Evolutionary conservation across 768 basidiomycete genomes (phyloP), one percentile per base, ranked within the genome.

Genomic region (Clavaria fumosa): DNA sequence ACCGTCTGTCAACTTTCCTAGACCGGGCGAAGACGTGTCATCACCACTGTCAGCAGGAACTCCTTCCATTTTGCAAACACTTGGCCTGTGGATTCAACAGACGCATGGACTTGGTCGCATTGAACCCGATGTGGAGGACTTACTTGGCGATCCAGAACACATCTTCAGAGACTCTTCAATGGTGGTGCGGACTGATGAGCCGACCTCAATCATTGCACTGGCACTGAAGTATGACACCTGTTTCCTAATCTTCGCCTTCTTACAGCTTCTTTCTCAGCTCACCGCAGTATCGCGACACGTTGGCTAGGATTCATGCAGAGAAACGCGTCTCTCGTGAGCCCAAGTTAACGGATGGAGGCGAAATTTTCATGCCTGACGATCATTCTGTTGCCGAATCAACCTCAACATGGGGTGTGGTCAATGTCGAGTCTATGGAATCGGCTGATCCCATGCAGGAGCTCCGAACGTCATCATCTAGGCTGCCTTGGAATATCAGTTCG

Each of bases 191-290:
- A 89, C 89, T 14, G 90, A 96, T 53, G 95, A 99, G 51, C 95
- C 93, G 2, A 95, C 91, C 0, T 96, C 93, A 12, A 95, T 97
- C 50, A 90, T 97, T 45, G 91, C 95, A 5, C 75, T 96, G 40
- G 86, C 89, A 4, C 59, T 99, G 34, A 85, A 81, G 86, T 88
- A 49, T 49, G 26, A 28, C 14, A 28, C 26, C 26, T 57, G 4
- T 23, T 17, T n/a, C 5, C 27, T 22, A 27, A 38, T 27, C 15
- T 4, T 7, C 15, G 3, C 7, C 18, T 21, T n/a, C 7, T 35
- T 34, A 10, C 21, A n/a, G 15, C 14, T 30, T 14, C 37, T 18
- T 32, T 30, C 39, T 20, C 36, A 88, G 85, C 45, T 88, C 85
- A 2, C 73, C 78, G 1, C 77, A 78, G 47, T 85, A 89, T 51